These are phyloP conservation scores for Boletus reticuloceps DNA, from an alignment of 768 basidiomycete species.

Conservation along the genomic window DNA sequence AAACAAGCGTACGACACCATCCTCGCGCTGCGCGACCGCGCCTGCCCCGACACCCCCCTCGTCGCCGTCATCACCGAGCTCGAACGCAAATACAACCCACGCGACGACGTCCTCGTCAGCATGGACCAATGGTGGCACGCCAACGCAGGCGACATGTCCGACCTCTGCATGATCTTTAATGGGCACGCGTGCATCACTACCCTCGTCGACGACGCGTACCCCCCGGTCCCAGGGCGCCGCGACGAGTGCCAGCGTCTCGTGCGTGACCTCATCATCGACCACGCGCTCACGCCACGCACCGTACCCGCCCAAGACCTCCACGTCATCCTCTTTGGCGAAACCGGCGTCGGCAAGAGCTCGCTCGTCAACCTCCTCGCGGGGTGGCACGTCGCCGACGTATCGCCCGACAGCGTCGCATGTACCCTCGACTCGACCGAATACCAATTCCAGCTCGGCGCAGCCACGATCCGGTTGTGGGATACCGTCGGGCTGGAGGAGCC, in stretches of 20 bases:
- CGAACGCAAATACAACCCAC: slow-evolving; percentile 7
- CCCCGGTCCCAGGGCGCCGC: slow-evolving; percentile 15
- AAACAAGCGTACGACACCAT: slow-evolving; percentile 21
- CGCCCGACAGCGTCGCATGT: slow-evolving; percentile 30
- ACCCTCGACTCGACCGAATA: slow-evolving; percentile 28
- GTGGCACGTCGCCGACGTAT: slow-evolving; percentile 25
- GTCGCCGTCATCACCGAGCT: slow-evolving; percentile 20
- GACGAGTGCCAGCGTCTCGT: slow-evolving; percentile 23
- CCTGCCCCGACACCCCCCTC: slow-evolving; percentile 18
- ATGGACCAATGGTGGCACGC: slow-evolving; percentile 25
- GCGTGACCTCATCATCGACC: slow-evolving; percentile 22
- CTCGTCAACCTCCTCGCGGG: slow-evolving; percentile 38
- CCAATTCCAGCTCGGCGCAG: slow-evolving; percentile 22
- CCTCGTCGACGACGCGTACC: slow-evolving; percentile 17
- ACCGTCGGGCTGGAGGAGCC: slow-evolving; percentile 33
- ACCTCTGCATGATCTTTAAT: slow-evolving; percentile 10
- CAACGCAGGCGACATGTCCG: slow-evolving; percentile 11
- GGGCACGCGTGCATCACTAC: slow-evolving; percentile 26
- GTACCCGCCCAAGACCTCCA: slow-evolving; percentile 22
- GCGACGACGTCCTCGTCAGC: slow-evolving; percentile 5
- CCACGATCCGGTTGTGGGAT: slow-evolving; percentile 29
- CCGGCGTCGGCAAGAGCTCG: slow-evolving; percentile 35
- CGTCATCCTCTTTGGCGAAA: slow-evolving; percentile 41
- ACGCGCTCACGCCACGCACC: slow-evolving; percentile 21
- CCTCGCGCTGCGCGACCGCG: slow-evolving; percentile 13